Percentiles rank a stretch among this genome's conserved stretches.
Evolutionary conservation across 805 yeast genomes (phyloP).

Genomic region (Sugiyamaella smithiae): DNA sequence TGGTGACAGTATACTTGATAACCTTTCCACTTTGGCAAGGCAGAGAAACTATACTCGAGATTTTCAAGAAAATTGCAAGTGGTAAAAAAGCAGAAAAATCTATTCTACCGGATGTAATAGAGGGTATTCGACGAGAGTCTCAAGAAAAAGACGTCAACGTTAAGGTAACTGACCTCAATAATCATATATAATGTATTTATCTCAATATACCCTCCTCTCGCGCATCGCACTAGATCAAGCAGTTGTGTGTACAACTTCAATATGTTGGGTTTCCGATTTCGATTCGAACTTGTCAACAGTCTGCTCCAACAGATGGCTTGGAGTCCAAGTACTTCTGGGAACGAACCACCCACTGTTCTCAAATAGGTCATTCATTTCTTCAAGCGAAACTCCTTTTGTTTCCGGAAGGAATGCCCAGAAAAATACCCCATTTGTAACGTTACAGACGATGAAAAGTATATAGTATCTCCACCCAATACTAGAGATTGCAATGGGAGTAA

Average conservation of each 20-base stretch:
- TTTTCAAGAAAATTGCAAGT: conserved; percentile 31
- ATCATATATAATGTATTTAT: no score
- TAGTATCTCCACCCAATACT: conserved; percentile 27
- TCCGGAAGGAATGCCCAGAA: conserved; percentile 7
- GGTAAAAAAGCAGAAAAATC: background rate
- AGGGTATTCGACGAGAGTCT: background rate
- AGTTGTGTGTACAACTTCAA: background rate
- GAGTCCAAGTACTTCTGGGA: background rate
- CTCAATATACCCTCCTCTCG: no score
- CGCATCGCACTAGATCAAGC: no score
- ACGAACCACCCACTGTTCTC: conserved; percentile 10
- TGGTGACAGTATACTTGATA: conserved; percentile 49
- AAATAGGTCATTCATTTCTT: conserved; percentile 68
- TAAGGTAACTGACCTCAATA: no score
- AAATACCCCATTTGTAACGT: conserved; percentile 4
- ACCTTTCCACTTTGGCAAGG: conserved; percentile 75
- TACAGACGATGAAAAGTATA: background rate
- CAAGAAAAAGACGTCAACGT: background rate
- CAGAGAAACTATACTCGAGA: conserved; percentile 58
- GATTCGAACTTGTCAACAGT: background rate
- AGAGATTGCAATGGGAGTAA: conserved; percentile 31
- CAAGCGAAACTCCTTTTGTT: conserved; percentile 63
- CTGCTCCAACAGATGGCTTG: background rate
- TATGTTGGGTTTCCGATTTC: background rate
- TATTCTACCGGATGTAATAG: background rate